Evolutionary conservation across 345 rosid species (phyloP).

Genomic region (Anacardium occidentale): DNA sequence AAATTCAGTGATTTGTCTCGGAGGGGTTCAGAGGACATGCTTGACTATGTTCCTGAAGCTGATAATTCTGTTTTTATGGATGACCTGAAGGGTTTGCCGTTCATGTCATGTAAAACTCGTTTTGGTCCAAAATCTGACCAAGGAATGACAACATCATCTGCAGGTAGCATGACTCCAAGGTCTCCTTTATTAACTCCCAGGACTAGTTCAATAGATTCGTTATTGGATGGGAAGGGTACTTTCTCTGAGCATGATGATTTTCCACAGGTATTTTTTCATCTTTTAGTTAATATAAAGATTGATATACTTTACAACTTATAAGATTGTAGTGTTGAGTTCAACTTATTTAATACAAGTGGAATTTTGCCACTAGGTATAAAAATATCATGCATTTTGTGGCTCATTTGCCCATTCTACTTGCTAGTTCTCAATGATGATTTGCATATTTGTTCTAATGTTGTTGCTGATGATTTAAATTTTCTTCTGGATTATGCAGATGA

Average conservation of each 20-base stretch:
- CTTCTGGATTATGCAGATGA: slow-evolving; percentile 60
- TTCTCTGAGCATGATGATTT: slow-evolving; percentile 80
- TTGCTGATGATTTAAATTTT: slow-evolving; percentile 20
- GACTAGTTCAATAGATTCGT: slow-evolving; percentile 81
- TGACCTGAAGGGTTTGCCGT: slow-evolving; percentile 86
- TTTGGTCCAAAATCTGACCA: slow-evolving; percentile 96
- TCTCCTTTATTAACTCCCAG: slow-evolving; percentile 94
- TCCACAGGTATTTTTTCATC: slow-evolving; percentile 64
- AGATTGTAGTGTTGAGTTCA: neutral
- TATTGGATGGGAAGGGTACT: slow-evolving; percentile 78
- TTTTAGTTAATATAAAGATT: neutral
- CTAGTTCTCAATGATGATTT: neutral
- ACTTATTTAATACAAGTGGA: neutral
- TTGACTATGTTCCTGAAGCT: slow-evolving; percentile 88
- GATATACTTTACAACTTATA: neutral
- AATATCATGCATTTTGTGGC: slow-evolving; percentile 5
- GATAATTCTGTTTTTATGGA: slow-evolving; percentile 79
- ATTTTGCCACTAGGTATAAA: neutral
- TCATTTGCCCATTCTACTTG: neutral
- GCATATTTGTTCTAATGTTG: slow-evolving; percentile 9
- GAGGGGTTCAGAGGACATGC: slow-evolving; percentile 99
- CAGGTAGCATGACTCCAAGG: slow-evolving; percentile 98
- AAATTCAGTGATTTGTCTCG: slow-evolving; percentile 95
- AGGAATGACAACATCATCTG: slow-evolving; percentile 97
- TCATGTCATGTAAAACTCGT: slow-evolving; percentile 94